A percentile compares a stretch with the other conserved stretches of the same genome.
Evolutionary conservation across 371 early-diverging fungal species (phyloP).

Genomic region (Zopfochytrium polystomum): DNA sequence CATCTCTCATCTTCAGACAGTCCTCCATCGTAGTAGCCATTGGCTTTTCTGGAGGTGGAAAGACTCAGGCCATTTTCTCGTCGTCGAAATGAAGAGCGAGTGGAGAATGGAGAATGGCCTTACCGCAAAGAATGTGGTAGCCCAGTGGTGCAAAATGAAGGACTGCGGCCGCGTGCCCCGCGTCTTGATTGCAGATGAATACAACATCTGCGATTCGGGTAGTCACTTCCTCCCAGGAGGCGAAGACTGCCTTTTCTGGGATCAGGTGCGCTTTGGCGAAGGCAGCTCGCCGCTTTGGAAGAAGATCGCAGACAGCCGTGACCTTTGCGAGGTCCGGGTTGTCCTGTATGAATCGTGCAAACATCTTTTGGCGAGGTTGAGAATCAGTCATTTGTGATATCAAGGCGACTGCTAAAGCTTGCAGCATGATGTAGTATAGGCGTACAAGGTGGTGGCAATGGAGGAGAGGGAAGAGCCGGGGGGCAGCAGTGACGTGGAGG

Average conservation of each 20-base stretch:
- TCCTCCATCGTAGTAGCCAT: slow-evolving; percentile 49
- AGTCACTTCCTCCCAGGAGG: slow-evolving; percentile 13
- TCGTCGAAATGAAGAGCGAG: no score
- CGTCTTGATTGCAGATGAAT: slow-evolving; percentile 29
- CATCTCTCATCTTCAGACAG: slow-evolving; percentile 44
- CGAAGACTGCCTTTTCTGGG: slow-evolving; percentile 11
- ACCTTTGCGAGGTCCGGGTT: slow-evolving; percentile 25
- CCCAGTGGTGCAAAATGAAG: slow-evolving; percentile 39
- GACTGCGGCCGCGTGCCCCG: slow-evolving; percentile 26
- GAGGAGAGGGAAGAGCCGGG: background rate
- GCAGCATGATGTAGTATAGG: no score
- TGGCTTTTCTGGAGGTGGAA: no score
- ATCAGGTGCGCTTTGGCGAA: slow-evolving; percentile 15
- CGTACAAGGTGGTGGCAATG: no score
- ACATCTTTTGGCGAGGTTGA: slow-evolving; percentile 29
- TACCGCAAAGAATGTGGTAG: slow-evolving; percentile 56
- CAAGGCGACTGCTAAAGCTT: no score
- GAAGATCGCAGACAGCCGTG: slow-evolving; percentile 30
- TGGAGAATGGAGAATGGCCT: no score
- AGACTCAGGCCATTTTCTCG: no score
- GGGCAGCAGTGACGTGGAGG: background rate
- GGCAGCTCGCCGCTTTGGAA: slow-evolving; percentile 19
- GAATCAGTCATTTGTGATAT: no score
- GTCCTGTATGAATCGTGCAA: slow-evolving; percentile 21
- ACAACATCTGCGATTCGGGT: slow-evolving; percentile 29